Conservation (phyloP, 1,139 yeast genomes). For the Debaryomyces udenii region DNA sequence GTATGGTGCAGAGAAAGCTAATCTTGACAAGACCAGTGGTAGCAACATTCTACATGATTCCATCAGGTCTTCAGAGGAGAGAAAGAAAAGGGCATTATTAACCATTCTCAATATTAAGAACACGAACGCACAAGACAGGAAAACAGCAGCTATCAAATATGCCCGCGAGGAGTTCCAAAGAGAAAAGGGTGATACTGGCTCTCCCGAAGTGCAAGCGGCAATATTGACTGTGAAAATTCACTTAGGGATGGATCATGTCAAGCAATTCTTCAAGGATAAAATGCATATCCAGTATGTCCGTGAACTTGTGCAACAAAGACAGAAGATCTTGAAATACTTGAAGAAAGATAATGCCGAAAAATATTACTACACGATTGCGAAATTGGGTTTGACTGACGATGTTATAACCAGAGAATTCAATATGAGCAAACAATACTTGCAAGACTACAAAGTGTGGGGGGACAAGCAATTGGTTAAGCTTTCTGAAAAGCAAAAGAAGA, state of each 20-base stretch:
- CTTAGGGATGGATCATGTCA: slow-evolving; percentile 74
- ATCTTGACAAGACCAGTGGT: slow-evolving; percentile 33
- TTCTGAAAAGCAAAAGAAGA: slow-evolving; percentile 45
- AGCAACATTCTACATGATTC: slow-evolving; percentile 49
- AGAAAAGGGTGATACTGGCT: slow-evolving; percentile 88
- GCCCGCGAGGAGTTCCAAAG: slow-evolving; percentile 83
- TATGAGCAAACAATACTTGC: slow-evolving; percentile 82
- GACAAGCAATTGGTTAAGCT: slow-evolving; percentile 47
- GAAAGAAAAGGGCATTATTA: slow-evolving; percentile 67
- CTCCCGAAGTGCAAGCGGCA: slow-evolving; percentile 96
- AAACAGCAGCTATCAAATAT: slow-evolving; percentile 59
- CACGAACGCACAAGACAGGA: slow-evolving; percentile 60
- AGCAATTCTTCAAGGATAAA: slow-evolving; percentile 72
- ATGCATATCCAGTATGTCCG: slow-evolving; percentile 70
- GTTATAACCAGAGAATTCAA: slow-evolving; percentile 79
- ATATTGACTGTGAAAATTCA: slow-evolving; percentile 80
- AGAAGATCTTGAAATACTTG: slow-evolving; percentile 76
- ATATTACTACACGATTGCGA: slow-evolving; percentile 84
- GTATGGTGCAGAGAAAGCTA: slow-evolving; percentile 68
- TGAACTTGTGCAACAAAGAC: slow-evolving; percentile 87
- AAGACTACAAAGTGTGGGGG: slow-evolving; percentile 85
- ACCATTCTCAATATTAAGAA: slow-evolving; percentile 78
- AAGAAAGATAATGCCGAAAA: slow-evolving; percentile 77
- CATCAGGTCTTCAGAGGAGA: slow-evolving; percentile 48
- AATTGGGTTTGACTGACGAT: slow-evolving; percentile 84